phyloP scores from a whole-genome alignment of 2,329 filamentous ascomycete species.

The Sclerotinia spermophila region DNA sequence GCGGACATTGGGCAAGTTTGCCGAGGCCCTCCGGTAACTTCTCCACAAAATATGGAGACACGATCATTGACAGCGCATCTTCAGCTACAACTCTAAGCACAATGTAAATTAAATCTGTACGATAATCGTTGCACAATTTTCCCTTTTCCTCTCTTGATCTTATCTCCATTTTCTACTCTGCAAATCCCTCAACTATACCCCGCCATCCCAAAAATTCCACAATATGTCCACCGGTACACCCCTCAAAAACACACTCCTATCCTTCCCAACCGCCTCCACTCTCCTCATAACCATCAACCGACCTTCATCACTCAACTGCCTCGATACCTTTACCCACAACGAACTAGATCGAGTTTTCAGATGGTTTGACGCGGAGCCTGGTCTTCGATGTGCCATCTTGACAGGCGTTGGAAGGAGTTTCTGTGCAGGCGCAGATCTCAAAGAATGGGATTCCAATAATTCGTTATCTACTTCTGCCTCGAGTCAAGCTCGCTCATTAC shows the following conservation, averaged over 20 bases:
- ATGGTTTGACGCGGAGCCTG: slow-evolving; percentile 61
- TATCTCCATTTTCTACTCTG: slow-evolving; percentile 2
- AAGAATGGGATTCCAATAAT: slow-evolving; percentile 45
- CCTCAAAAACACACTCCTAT: slow-evolving; percentile 23
- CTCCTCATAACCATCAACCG: slow-evolving; percentile 60
- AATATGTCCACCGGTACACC: slow-evolving; percentile 13
- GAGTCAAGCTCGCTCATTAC: slow-evolving; percentile 9
- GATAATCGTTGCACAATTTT: slow-evolving; percentile 12
- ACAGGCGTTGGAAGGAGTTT: slow-evolving; percentile 63
- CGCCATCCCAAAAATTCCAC: slow-evolving; percentile 9
- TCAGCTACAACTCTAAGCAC: not conserved
- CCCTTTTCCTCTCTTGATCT: not conserved
- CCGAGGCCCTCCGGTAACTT: not conserved
- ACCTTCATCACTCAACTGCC: slow-evolving; percentile 55
- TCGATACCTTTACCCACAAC: slow-evolving; percentile 39
- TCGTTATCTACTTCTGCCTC: not conserved
- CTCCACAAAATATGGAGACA: not conserved
- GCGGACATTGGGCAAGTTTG: not conserved
- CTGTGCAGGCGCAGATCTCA: slow-evolving; percentile 65
- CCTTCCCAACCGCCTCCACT: slow-evolving; percentile 52
- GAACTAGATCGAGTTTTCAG: slow-evolving; percentile 47
- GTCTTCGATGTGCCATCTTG: slow-evolving; percentile 55
- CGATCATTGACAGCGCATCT: slow-evolving; percentile 6
- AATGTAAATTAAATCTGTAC: slow-evolving; percentile 2
- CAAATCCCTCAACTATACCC: slow-evolving; percentile 7